Evolutionary conservation across 192 early-diverging fungal species (phyloP).

Genomic region (Phlyctochytrium planicorne): DNA sequence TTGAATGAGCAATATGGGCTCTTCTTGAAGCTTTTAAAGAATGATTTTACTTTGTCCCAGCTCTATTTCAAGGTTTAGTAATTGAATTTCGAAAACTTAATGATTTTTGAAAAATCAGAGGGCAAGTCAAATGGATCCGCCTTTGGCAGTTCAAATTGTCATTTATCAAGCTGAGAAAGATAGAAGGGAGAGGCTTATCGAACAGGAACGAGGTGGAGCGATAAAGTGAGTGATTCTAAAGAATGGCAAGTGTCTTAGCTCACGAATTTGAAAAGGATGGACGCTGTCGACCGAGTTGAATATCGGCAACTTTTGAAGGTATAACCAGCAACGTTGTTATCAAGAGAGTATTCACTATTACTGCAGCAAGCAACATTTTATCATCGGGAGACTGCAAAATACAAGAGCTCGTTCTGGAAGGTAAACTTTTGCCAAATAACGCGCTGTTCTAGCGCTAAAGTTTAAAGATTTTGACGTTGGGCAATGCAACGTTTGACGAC

Average conservation of each 20-base stretch:
- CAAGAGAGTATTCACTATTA: not conserved
- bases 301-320: slow-evolving; percentile 24
- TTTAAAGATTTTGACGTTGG: slow-evolving; percentile 14
- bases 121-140: not conserved
- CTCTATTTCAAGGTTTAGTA: not conserved
- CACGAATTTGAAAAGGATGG: slow-evolving; percentile 11
- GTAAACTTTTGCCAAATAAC: too few relatives aligned
- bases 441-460: too few relatives aligned
- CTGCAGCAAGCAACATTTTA: slow-evolving; percentile 11
- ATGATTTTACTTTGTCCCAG: not conserved
- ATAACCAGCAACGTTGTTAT: not conserved
- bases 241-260: not conserved
- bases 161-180: not conserved
- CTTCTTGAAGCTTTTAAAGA: not conserved
- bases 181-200: not conserved
- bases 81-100: not conserved
- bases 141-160: not conserved
- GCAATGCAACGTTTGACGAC: not conserved
- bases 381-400: slow-evolving; percentile 11
- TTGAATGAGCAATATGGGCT: not conserved
- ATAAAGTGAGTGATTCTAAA: not conserved
- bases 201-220: not conserved
- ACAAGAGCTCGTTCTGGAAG: slow-evolving; percentile 25
- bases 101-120: not conserved
- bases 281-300: slow-evolving; percentile 30